Evolutionary conservation across 805 yeast genomes (phyloP), one percentile per base, ranked within the genome.

Genomic region (Lipomyces mesembrius): DNA sequence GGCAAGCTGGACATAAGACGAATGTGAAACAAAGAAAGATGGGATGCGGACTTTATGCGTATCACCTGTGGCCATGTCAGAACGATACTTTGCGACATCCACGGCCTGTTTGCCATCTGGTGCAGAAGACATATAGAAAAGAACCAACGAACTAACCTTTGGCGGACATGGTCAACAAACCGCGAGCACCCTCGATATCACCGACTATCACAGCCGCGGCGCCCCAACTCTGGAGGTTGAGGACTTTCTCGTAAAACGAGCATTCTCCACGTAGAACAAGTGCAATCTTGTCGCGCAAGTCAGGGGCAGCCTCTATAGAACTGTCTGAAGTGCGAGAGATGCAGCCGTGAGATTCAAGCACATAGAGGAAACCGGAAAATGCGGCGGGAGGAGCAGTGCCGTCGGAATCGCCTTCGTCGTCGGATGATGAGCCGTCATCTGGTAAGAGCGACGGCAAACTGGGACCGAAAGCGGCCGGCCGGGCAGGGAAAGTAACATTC

Each of bases 121-220:
- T n/a, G n/a, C n/a, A n/a, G n/a, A n/a, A n/a, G n/a, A n/a, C n/a
- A n/a, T n/a, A n/a, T n/a, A n/a, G n/a, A 27, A 49, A 17, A 52
- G 17, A 25, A n/a, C 34, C 32, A 29, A 29, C 5, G 32, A 29
- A 52, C 55, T 14, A 14, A 52, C 55, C 78, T 51, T 79, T 76
- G 1, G 86, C 82, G 73, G 81, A 85, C 88, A 85, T 86, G 29
- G 87, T 84, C 29, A 86, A 79, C 62, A 85, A 77, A 6, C 85
- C 83, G 22, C 79, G 74, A 51, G 75, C 74, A 6, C 83, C 82
- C 64, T 79, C 82, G 72, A 84, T 82, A 73, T 86, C 87, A 39
- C 87, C 89, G 8, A 87, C 81, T n/a, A 87, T 76, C 11, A 86
- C 84, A 5, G 85, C 85, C 14, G 67, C 74, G 0, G 89, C 88